Conservation (phyloP, 2,329 filamentous ascomycete genomes). For the Exophiala xenobiotica region DNA sequence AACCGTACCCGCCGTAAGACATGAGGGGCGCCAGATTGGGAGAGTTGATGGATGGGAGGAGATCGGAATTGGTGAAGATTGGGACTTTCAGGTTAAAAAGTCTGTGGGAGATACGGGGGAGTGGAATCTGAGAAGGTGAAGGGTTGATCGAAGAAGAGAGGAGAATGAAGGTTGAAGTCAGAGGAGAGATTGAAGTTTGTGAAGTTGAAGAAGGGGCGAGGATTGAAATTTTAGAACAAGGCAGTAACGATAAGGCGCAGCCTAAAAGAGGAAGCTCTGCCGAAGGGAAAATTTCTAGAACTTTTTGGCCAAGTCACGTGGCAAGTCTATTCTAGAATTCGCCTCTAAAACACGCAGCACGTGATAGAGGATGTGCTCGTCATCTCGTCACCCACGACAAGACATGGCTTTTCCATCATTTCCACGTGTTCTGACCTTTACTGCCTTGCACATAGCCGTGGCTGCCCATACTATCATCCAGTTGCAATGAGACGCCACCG, state of each 20-base stretch:
- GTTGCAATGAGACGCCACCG: too few species aligned
- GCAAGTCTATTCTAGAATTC: too few species aligned
- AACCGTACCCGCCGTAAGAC: conserved; percentile 63
- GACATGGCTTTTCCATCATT: not conserved
- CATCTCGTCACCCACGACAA: too few species aligned
- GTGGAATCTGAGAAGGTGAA: conserved; percentile 10
- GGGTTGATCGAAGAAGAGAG: too few species aligned
- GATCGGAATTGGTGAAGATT: conserved; percentile 21
- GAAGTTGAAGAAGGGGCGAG: conserved; percentile 16
- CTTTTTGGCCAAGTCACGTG: not conserved
- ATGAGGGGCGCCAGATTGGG: conserved; percentile 49
- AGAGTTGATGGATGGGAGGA: conserved; percentile 16
- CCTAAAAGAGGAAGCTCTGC: conserved; percentile 4
- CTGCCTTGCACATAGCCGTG: too few species aligned
- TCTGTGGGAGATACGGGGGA: conserved; percentile 21
- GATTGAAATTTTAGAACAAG: conserved; percentile 17
- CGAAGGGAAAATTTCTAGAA: conserved; percentile 9
- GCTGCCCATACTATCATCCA: too few species aligned
- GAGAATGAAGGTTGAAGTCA: conserved; percentile 9
- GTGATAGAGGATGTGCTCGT: too few species aligned
- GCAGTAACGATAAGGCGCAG: conserved; percentile 6
- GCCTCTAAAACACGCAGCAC: too few species aligned
- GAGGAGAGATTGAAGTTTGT: conserved; percentile 9
- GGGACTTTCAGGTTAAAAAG: too few species aligned
- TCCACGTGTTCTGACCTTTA: too few species aligned